Base-by-base conservation (phyloP, 148 eudicot genomes). In the Silene latifolia region DNA sequence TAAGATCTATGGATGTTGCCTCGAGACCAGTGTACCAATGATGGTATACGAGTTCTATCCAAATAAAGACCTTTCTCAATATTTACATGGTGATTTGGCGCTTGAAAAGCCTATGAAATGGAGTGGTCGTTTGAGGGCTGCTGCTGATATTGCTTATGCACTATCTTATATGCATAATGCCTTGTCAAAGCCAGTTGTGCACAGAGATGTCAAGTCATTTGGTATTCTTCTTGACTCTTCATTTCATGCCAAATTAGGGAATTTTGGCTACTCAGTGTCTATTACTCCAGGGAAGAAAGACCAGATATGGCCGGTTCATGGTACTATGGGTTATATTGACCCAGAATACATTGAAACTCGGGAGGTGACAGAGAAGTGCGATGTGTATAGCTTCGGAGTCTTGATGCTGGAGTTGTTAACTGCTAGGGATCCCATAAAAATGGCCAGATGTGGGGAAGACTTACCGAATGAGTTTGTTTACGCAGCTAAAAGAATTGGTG, bases 1-100 rank as follows among this genome's bases (percentile, higher is more conserved):
- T 21, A 62, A 69, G 14, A 47, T 74, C 32, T 71, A 73, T 35
- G 84, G 81, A 5, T 82, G 84, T 66, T 82, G 81, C 65, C 78
- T 82, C 8, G 84, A 82, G 76, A 56, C 76, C 1, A 27, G 14
- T 14, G 62, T 82, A 10, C 81, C 44, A 6, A 39, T 39, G 8
- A 39, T 39, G 44, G 44, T 39, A 39, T 39, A 39, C 44, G 8
- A 39, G 9, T 39, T 39, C 44, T 39, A 39, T 39, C 44, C 44
- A 7, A 39, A 39, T 39, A 39, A 39, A 39, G 53, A 72, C 57
- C 81, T 74, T 29, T 17, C 11, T 57, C 44, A 82, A 5, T 23
- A 19, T 42, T 44, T 77, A 44, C 73, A 77, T 53, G 23, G 47
- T 60, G 72, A 74, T 51, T 20, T 53, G 6, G 72, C 67, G 14